Evolutionary conservation across 2,329 filamentous ascomycete species (phyloP).

Genomic region (Pseudohalonectria lignicola): DNA sequence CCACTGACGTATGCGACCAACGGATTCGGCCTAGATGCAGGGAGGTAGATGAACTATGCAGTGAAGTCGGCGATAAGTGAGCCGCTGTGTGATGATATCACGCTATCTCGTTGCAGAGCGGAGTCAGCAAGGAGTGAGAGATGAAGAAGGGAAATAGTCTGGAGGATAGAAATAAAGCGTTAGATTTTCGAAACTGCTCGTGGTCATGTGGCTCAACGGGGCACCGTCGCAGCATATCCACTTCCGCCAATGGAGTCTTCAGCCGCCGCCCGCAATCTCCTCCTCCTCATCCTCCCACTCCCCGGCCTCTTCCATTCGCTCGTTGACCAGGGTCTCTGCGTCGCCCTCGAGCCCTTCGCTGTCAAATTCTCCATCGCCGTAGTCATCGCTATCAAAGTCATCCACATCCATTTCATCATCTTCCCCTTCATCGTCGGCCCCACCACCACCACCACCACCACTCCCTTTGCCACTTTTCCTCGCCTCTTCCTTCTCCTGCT

Average conservation of each 20-base stretch:
- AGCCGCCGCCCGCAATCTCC: slow-evolving; percentile 14
- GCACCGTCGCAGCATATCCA: too few species aligned
- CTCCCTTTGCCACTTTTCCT: slow-evolving; percentile 53
- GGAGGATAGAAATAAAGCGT: too few species aligned
- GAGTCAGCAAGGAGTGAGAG: too few species aligned
- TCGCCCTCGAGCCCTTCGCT: slow-evolving; percentile 39
- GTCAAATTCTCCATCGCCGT: slow-evolving; percentile 37
- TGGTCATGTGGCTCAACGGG: too few species aligned
- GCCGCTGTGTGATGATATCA: too few species aligned
- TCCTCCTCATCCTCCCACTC: slow-evolving; percentile 42
- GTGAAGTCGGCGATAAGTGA: too few species aligned
- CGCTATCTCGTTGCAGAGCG: too few species aligned
- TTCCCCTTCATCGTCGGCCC: slow-evolving; percentile 25
- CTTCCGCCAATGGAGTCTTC: too few species aligned
- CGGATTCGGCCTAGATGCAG: not conserved
- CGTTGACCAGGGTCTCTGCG: slow-evolving; percentile 36
- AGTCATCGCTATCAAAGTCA: slow-evolving; percentile 26
- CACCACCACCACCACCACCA: slow-evolving; percentile 15
- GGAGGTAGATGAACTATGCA: too few species aligned
- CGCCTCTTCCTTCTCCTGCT: slow-evolving; percentile 72
- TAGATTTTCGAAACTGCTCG: too few species aligned
- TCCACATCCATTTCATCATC: slow-evolving; percentile 23
- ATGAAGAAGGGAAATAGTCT: too few species aligned
- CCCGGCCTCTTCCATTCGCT: slow-evolving; percentile 34
- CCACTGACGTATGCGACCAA: not conserved